A percentile compares a stretch with the other conserved stretches of the same genome.
Evolutionary conservation across 176 grass and related monocot genomes (phyloP).

Genomic region (Tillandsia fasciculata): DNA sequence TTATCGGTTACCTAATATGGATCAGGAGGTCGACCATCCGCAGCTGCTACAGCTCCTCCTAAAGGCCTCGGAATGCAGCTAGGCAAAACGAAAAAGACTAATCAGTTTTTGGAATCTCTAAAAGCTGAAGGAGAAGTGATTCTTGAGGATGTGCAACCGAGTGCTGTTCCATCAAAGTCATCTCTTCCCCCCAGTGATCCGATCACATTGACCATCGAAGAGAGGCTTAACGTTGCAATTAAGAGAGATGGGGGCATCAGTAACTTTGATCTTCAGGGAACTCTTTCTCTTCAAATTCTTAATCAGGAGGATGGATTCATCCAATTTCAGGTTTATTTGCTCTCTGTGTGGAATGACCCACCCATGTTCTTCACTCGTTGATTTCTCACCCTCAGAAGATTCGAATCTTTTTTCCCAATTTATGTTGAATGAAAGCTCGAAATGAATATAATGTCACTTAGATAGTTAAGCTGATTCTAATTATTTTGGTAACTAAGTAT

Average conservation of each 20-base stretch:
- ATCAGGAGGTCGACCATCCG: slow-evolving; percentile 36
- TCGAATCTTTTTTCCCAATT: too few species aligned
- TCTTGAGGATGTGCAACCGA: slow-evolving; percentile 67
- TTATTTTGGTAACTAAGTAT: slow-evolving; percentile 17
- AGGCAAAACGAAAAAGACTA: slow-evolving; percentile 65
- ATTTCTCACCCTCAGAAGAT: too few species aligned
- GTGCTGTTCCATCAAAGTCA: slow-evolving; percentile 24
- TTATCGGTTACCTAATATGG: too few species aligned
- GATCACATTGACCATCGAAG: slow-evolving; percentile 71
- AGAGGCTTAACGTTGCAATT: slow-evolving; percentile 56
- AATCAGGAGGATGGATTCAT: slow-evolving; percentile 75
- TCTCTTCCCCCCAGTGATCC: slow-evolving; percentile 54
- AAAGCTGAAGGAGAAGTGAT: slow-evolving; percentile 90
- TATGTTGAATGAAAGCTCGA: too few species aligned
- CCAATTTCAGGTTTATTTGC: slow-evolving; percentile 50
- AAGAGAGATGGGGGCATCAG: slow-evolving; percentile 74
- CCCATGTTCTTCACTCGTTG: neutral
- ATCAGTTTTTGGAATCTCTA: slow-evolving; percentile 80
- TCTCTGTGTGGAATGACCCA: neutral
- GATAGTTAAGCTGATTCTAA: neutral
- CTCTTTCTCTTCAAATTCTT: slow-evolving; percentile 74
- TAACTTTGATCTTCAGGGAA: slow-evolving; percentile 75
- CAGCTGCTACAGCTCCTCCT: slow-evolving; percentile 45
- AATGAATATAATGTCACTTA: too few species aligned
- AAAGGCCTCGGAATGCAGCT: slow-evolving; percentile 91